These are phyloP conservation scores for Sporisorium graminicola DNA, from an alignment of 1,284 basidiomycete species.

Conservation along the genomic window DNA sequence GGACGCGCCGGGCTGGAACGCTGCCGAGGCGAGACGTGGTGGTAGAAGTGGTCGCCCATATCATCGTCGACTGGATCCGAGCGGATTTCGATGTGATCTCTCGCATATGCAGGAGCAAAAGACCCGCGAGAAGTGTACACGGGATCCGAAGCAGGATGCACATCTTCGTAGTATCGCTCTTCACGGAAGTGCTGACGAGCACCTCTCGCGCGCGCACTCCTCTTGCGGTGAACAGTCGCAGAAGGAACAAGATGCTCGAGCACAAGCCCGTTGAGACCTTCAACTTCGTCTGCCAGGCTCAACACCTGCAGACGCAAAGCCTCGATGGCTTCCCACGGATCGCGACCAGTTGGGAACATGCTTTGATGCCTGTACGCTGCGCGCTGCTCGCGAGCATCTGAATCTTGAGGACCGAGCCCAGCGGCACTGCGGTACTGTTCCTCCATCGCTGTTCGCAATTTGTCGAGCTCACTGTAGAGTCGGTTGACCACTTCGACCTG, in stretches of 20 bases:
- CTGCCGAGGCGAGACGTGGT: conserved; percentile 17
- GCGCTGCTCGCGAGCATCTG: not conserved
- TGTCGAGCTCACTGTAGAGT: conserved; percentile 48
- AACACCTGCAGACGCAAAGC: conserved; percentile 45
- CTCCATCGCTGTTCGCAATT: conserved; percentile 42
- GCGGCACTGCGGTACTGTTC: conserved; percentile 39
- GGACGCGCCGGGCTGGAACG: conserved; percentile 5
- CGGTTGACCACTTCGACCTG: conserved; percentile 45
- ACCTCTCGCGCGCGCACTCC: conserved; percentile 7
- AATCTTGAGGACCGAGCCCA: not conserved
- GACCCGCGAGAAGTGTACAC: conserved; percentile 5
- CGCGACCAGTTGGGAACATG: conserved; percentile 25
- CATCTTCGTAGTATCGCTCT: conserved; percentile 16
- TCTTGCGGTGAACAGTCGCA: not conserved
- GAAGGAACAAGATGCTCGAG: conserved; percentile 26
- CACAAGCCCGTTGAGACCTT: conserved; percentile 47
- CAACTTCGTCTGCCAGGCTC: conserved; percentile 39
- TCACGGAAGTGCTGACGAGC: conserved; percentile 1
- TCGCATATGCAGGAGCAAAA: conserved; percentile 2
- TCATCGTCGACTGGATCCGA: conserved; percentile 31
- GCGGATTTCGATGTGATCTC: conserved; percentile 20
- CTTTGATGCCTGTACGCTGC: conserved; percentile 28
- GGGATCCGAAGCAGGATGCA: conserved; percentile 41
- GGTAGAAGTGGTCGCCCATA: conserved; percentile 19
- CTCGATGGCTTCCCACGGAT: conserved; percentile 52